Conservation (phyloP, 148 eudicot genomes). For the Rhododendron molle region DNA sequence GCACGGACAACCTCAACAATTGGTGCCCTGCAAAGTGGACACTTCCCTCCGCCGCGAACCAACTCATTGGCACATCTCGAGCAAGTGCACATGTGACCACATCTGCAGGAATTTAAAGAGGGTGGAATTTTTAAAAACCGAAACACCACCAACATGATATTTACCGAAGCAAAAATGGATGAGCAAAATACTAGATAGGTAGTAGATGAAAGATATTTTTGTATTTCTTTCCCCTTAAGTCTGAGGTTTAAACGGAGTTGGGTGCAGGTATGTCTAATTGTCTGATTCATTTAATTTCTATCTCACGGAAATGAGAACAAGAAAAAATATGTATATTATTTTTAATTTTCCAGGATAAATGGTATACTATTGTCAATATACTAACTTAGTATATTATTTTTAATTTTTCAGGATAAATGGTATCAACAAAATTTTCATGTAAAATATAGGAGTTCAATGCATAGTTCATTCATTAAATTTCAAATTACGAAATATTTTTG, state of each 20-base stretch:
- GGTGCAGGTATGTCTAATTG: neutral
- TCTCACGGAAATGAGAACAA: neutral
- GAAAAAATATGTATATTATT: neutral
- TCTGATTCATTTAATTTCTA: neutral
- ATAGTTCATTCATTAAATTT: neutral
- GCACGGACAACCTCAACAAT: constrained; percentile 92
- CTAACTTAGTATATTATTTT: neutral
- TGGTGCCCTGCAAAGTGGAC: constrained; percentile 97
- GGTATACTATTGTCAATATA: neutral
- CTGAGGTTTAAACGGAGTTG: neutral
- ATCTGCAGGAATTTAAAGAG: constrained; percentile 38
- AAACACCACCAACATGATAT: neutral
- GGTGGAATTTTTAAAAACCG: neutral
- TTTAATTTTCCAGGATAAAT: neutral
- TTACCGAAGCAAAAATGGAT: neutral
- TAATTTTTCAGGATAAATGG: neutral
- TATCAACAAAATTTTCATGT: neutral
- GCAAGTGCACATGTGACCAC: constrained; percentile 99
- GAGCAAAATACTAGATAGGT: neutral
- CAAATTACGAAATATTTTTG: neutral
- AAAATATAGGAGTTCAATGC: neutral
- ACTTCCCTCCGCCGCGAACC: constrained; percentile 88
- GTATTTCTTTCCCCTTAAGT: neutral
- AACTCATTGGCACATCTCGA: constrained; percentile 88
- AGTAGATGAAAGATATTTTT: neutral